Base-by-base conservation (phyloP, 768 basidiomycete species). In the Clitopilus passeckerianus region DNA sequence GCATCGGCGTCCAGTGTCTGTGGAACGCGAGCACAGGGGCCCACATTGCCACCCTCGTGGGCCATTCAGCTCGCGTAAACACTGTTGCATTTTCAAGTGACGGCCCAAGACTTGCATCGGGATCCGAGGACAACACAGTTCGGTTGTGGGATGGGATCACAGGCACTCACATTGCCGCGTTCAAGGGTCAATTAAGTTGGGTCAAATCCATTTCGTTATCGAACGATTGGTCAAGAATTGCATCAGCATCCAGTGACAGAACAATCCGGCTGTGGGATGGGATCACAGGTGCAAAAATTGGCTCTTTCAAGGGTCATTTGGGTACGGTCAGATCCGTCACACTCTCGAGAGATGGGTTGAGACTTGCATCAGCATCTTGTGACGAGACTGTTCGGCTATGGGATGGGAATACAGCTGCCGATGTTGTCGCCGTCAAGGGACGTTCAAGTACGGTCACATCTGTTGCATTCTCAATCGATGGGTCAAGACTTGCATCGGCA, bases 21-120 rank as follows among this genome's bases (percentile, higher is more conserved):
- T 50, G 46, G 46, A 18, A 50, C 10, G 46, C 2, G n/a, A 50
- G 18, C 3, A 50, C 46, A 22, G 46, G 46, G 3, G 46, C 22
- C 12, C 20, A 10, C 18, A 10, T 20, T 5, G n/a, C n/a, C 10
- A 52, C 57, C 8, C 35, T 60, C 34, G 9, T 27, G 20, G 56
- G 59, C 22, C 62, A 63, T 33, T 46, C 53, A 9, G 53, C 35
- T 16, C 52, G 52, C 52, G 57, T 60, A 12, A 30, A 55, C 14
- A 54, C 53, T 24, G 59, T 58, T 27, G 53, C 53, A 14, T 63
- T 63, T 44, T 63, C 59, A 37, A 57, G 57, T 0, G 59, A 63
- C 35, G 59, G 37, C 12, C 56, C 23, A 23, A 9, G 4, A 14
- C 34, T 60, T 24, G 7, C 58, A 5, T 57, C 46, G 9, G 37